phyloP scores from a whole-genome alignment of 768 basidiomycete species.

The Tricholoma flavovirens region DNA sequence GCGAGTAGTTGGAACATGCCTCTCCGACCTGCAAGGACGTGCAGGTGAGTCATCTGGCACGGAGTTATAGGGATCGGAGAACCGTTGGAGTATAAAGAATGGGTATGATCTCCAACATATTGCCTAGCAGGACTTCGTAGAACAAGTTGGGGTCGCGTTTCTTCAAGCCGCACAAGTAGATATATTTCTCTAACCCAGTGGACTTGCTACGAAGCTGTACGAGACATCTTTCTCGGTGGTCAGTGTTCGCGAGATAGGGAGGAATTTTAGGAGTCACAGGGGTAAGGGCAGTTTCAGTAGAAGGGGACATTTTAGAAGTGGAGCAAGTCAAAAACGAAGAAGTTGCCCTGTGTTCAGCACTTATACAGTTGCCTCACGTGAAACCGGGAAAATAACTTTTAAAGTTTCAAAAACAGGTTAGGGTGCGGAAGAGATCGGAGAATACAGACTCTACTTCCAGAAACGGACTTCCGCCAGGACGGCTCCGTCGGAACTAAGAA shows the following conservation, averaged over 20 bases:
- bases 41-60: slow-evolving; percentile 7
- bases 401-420: not conserved
- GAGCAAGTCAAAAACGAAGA: no score
- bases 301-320: not conserved
- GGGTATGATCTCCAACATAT: slow-evolving; percentile 63
- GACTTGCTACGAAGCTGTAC: slow-evolving; percentile 53
- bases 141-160: slow-evolving; percentile 59
- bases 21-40: slow-evolving; percentile 50
- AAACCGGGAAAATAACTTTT: not conserved
- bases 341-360: not conserved
- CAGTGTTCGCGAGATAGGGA: slow-evolving; percentile 41
- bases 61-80: slow-evolving; percentile 1
- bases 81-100: slow-evolving; percentile 77
- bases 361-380: not conserved
- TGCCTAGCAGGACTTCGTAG: slow-evolving; percentile 55
- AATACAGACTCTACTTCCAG: not conserved
- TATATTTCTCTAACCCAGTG: slow-evolving; percentile 59
- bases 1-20: slow-evolving; percentile 64
- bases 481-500: no score
- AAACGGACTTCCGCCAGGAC: not conserved
- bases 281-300: not conserved
- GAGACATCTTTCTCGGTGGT: slow-evolving; percentile 53
- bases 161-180: slow-evolving; percentile 62
- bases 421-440: not conserved
- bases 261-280: slow-evolving; percentile 29